phyloP scores from a whole-genome alignment of 2,329 filamentous ascomycete species.

The Chlorencoelia australis region DNA sequence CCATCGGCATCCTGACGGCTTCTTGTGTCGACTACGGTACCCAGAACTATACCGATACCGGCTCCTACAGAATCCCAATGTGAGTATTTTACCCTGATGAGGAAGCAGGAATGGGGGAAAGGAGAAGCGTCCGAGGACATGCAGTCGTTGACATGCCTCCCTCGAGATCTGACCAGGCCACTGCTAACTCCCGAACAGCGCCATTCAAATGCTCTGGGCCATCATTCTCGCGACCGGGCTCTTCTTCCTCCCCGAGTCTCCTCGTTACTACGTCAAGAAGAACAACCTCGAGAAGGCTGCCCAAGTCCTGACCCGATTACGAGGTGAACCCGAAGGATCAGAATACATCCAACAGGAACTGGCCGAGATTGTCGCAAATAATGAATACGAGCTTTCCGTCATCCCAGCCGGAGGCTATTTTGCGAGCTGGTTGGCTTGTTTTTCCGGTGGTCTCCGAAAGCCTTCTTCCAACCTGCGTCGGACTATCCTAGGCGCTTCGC shows the following conservation, averaged over 20 bases:
- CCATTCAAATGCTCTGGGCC: conserved; percentile 71
- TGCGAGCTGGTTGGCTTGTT: conserved; percentile 58
- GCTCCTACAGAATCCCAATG: conserved; percentile 76
- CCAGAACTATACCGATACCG: conserved; percentile 48
- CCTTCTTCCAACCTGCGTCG: conserved; percentile 59
- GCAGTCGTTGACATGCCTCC: too few relatives aligned
- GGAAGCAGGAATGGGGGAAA: too few relatives aligned
- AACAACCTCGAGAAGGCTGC: conserved; percentile 58
- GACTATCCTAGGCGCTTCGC: conserved; percentile 59
- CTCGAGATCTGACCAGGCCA: too few relatives aligned
- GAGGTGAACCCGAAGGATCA: conserved; percentile 63
- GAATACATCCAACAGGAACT: conserved; percentile 71
- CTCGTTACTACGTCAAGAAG: conserved; percentile 76
- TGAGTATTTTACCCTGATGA: too few relatives aligned
- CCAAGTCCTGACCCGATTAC: conserved; percentile 52
- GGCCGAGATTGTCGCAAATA: conserved; percentile 79
- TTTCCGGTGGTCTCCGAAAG: conserved; percentile 51
- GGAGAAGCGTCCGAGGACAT: too few relatives aligned
- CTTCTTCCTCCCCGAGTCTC: conserved; percentile 71
- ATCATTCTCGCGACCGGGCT: conserved; percentile 64
- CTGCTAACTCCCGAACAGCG: too few relatives aligned
- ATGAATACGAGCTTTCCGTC: conserved; percentile 69
- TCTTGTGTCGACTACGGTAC: conserved; percentile 66
- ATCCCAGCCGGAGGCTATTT: conserved; percentile 57
- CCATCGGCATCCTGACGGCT: conserved; percentile 66